phyloP scores from a whole-genome alignment of 148 eudicot species.

The Cornus controversa region DNA sequence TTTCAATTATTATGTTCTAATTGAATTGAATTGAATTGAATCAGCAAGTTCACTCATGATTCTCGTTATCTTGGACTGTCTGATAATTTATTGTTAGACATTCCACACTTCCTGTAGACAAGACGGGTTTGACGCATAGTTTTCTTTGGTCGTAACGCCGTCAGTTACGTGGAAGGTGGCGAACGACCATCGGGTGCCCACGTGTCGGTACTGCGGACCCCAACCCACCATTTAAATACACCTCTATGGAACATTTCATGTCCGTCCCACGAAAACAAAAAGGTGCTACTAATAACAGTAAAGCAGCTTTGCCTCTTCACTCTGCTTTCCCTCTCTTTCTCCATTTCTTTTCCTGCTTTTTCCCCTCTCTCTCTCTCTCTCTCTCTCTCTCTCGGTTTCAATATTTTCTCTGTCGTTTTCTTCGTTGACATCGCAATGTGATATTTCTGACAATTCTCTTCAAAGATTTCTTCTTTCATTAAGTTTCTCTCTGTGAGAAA shows the following conservation, averaged over 20 bases:
- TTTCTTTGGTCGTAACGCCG: neutral
- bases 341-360: neutral
- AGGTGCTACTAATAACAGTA: neutral
- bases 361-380: neutral
- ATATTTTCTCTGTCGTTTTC: neutral
- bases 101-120: no score
- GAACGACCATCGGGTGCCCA: neutral
- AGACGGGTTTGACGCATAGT: neutral
- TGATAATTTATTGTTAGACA: no score
- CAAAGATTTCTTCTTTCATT: no score
- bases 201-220: constrained; percentile 11
- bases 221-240: neutral
- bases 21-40: no score
- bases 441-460: neutral
- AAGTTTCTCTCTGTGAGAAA: no score
- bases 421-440: neutral
- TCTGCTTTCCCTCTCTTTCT: neutral
- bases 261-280: constrained; percentile 4
- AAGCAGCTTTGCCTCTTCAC: neutral
- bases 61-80: no score
- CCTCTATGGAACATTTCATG: neutral
- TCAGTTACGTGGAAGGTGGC: constrained; percentile 3
- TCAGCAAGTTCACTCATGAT: no score
- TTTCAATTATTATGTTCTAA: no score
- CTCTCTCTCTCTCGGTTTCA: neutral